Base-by-base conservation (phyloP, 495 filamentous ascomycete genomes). In the Trichocladium uniseriatum region DNA sequence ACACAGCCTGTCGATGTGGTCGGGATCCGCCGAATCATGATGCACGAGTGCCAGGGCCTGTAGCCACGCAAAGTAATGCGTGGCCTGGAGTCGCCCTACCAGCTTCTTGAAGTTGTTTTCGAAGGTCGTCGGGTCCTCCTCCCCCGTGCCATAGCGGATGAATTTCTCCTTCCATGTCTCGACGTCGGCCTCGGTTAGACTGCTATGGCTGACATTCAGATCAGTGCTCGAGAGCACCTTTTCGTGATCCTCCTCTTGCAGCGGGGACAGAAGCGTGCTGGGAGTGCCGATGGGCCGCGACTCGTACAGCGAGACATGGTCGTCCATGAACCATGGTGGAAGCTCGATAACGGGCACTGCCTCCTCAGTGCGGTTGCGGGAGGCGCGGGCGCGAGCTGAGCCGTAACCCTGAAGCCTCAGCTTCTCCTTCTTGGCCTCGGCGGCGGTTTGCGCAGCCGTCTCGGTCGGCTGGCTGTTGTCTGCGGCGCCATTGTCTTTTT, bases 261-360 rank as follows among this genome's bases (percentile, higher is more conserved):
- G 52, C 5, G 46, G 57, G 5, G 41, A 32, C 11, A 60, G 48
- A 13, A 45, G 4, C 7, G 49, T 53, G 8, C 37, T 21, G 7
- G 52, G 41, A 5, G 7, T 38, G 19, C 53, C 53, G 32, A 54
- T 46, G 21, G 58, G 48, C 4, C 52, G 53, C 9, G 43, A 18
- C 38, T 64, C 59, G 51, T 62, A 60, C 19, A 64, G 52, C 9
- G 56, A 58, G 31, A 67, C 48, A 32, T 62, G 34, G 1, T 51
- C 27, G 21, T 65, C 49, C 32, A 62, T 42, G 56, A 80, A 79
- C 43, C 67, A 72, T 8, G 58, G 51, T 7, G 75, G 72, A 18
- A 79, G 28, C 18, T 62, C 48, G 4, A 75, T 53, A 16, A 68
- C 61, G 2, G 74, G 71, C 1, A 66, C 60, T n/a, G n/a, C n/a